Evolutionary conservation across 2,329 filamentous ascomycete species (phyloP).

Genomic region (Trichoderma cornu-damae): DNA sequence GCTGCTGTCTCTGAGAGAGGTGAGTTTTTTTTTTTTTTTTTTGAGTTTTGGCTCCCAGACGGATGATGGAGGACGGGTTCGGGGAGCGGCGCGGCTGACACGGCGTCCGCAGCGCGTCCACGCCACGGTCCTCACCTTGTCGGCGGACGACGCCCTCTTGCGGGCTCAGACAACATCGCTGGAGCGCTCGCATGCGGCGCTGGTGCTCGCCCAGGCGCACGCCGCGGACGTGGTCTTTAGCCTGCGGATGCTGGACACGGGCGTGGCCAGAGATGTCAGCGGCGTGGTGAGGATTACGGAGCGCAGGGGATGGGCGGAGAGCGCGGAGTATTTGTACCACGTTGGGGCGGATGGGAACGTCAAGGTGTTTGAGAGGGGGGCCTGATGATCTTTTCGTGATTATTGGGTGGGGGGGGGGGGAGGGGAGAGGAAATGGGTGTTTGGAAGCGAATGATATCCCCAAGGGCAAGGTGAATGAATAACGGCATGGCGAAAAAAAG

Average conservation of each 20-base stretch:
- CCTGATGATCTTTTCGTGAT: conserved; percentile 20
- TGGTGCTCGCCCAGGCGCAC: conserved; percentile 69
- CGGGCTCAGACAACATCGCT: conserved; percentile 56
- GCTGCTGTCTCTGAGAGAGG: conserved; percentile 58
- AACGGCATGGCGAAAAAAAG: no score
- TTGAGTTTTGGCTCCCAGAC: no score
- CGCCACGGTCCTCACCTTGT: conserved; percentile 60
- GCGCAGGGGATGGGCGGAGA: conserved; percentile 48
- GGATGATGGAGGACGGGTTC: no score
- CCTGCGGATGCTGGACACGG: conserved; percentile 74
- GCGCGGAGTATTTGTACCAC: conserved; percentile 72
- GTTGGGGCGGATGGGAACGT: conserved; percentile 74
- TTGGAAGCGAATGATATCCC: no score
- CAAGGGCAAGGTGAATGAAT: no score
- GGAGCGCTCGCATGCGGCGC: conserved; percentile 65
- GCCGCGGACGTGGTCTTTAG: conserved; percentile 66
- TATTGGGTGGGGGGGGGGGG: not conserved
- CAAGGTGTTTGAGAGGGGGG: conserved; percentile 76
- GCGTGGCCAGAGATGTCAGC: conserved; percentile 84
- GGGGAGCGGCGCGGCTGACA: no score
- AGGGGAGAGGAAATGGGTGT: not conserved
- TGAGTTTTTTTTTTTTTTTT: conserved; percentile 37
- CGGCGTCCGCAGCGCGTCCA: conserved; percentile 49
- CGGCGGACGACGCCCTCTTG: conserved; percentile 70
- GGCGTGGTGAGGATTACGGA: conserved; percentile 73